Evolutionary conservation across 257 asterid species (phyloP).

Genomic region (Primulina eburnea): DNA sequence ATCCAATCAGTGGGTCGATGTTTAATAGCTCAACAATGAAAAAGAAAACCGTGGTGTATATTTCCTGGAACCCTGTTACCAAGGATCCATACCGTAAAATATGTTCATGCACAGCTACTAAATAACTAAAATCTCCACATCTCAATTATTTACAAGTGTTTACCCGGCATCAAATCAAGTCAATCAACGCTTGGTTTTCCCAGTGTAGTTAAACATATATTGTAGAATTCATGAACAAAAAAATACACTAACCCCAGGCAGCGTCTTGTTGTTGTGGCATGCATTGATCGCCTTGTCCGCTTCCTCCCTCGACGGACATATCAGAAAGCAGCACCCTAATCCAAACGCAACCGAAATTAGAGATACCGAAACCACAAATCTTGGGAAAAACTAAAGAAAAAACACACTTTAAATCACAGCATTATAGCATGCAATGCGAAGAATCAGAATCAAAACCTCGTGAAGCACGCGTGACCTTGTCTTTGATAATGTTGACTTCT

Average conservation of each 20-base stretch:
- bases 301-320: constrained; percentile 88
- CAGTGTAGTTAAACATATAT: constrained; percentile 15
- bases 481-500: constrained; percentile 58
- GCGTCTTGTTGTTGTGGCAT: constrained; percentile 79
- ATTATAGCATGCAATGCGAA: constrained; percentile 26
- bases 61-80: not conserved
- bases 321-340: constrained; percentile 84
- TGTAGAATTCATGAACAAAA: constrained; percentile 25
- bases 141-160: not conserved
- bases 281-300: constrained; percentile 89
- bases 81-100: not conserved
- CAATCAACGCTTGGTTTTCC: not conserved
- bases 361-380: constrained; percentile 37
- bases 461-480: constrained; percentile 56
- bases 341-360: constrained; percentile 34
- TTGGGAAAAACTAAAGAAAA: constrained; percentile 9
- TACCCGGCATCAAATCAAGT: constrained; percentile 8
- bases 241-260: constrained; percentile 65
- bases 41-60: not conserved
- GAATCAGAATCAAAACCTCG: constrained; percentile 40
- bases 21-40: not conserved
- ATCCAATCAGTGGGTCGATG: constrained; percentile 11
- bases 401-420: constrained; percentile 27
- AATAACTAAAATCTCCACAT: constrained; percentile 4
- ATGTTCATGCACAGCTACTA: constrained; percentile 21